Conservation (phyloP, 345 rosid species). For the Populus alba region DNA sequence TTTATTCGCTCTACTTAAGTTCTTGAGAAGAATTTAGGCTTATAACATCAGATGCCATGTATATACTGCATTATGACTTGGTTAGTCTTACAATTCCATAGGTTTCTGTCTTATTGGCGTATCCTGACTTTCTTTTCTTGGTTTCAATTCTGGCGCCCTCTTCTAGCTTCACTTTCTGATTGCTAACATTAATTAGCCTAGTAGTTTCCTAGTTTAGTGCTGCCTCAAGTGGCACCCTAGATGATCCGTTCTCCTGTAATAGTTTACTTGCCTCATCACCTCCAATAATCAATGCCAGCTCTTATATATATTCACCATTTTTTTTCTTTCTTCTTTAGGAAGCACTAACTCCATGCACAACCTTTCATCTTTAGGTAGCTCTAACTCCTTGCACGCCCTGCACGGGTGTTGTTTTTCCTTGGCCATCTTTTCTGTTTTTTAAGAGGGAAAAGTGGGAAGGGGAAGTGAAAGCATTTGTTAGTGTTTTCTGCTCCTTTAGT, state of each 20-base stretch:
- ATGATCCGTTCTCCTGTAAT: slow-evolving; percentile 8
- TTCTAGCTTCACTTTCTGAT: not conserved
- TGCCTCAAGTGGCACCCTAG: slow-evolving; percentile 18
- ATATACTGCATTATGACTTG: slow-evolving; percentile 34
- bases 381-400: slow-evolving; percentile 17
- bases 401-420: slow-evolving; percentile 36
- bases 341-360: slow-evolving; percentile 12
- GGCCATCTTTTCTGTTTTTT: slow-evolving; percentile 61
- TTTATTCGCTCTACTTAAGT: slow-evolving; percentile 17
- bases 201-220: slow-evolving; percentile 9
- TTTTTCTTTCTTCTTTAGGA: slow-evolving; percentile 1
- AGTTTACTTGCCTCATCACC: slow-evolving; percentile 3
- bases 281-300: slow-evolving; percentile 26
- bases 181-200: slow-evolving; percentile 13
- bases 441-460: slow-evolving; percentile 57
- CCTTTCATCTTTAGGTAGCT: slow-evolving; percentile 25
- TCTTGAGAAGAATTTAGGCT: slow-evolving; percentile 16
- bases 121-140: not conserved
- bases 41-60: slow-evolving; percentile 26
- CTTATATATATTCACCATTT: slow-evolving; percentile 21
- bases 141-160: slow-evolving; percentile 13
- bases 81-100: slow-evolving; percentile 14
- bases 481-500: slow-evolving; percentile 28
- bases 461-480: slow-evolving; percentile 23
- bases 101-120: slow-evolving; percentile 22